Percentiles rank a stretch among this genome's conserved stretches.
Evolutionary conservation across 345 rosid species (phyloP).

Genomic region (Moricandia moricandioides): DNA sequence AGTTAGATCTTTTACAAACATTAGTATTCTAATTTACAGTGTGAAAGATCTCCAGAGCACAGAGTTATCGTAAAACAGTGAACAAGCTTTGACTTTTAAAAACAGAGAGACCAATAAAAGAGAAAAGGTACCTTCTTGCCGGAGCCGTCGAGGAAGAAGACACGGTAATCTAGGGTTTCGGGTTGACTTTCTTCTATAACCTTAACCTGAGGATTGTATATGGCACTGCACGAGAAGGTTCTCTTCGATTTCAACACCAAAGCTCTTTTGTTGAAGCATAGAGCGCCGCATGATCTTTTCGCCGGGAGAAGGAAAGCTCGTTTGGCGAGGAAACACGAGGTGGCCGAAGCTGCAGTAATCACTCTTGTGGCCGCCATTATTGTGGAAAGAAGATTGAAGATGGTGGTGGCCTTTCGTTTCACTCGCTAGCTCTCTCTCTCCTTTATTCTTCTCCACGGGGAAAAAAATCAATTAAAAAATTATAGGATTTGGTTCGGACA

Average conservation of each 20-base stretch:
- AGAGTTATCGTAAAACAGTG: background rate
- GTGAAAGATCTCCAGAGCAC: background rate
- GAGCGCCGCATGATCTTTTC: conserved; percentile 25
- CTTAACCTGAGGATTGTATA: conserved; percentile 58
- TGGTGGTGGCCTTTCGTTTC: conserved; percentile 23
- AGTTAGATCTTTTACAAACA: background rate
- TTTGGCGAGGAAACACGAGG: conserved; percentile 50
- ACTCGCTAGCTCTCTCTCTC: background rate
- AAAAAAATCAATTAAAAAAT: no score
- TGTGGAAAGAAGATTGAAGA: conserved; percentile 5
- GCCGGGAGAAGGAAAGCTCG: conserved; percentile 34
- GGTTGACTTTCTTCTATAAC: conserved; percentile 73
- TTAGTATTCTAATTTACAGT: background rate
- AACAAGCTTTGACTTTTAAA: background rate
- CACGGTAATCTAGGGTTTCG: conserved; percentile 78
- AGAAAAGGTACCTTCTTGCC: conserved; percentile 59
- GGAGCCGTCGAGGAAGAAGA: conserved; percentile 63
- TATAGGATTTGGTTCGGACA: background rate
- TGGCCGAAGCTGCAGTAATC: conserved; percentile 42
- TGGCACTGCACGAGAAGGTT: conserved; percentile 57
- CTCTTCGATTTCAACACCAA: conserved; percentile 44
- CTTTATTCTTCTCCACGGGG: conserved; percentile 1
- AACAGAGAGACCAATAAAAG: background rate
- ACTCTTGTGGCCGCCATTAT: conserved; percentile 61
- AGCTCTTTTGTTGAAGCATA: conserved; percentile 34